Base-by-base conservation (phyloP, 345 rosid species). In the Mercurialis annua region DNA sequence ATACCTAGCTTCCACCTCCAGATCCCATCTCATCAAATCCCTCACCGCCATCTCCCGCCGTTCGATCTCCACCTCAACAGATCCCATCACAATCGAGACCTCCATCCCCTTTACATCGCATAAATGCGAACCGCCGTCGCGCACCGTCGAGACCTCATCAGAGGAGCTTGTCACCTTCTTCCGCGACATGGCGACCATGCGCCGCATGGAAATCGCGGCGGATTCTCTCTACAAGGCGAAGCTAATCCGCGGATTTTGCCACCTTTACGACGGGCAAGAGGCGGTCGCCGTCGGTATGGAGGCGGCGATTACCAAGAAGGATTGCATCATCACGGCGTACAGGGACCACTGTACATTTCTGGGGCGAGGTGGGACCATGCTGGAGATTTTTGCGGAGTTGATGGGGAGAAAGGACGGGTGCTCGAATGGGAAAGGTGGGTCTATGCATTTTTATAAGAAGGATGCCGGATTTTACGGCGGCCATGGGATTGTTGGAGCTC, bases 201-300 rank as follows among this genome's bases (percentile, higher is more conserved):
- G 99, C 2, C 80, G 99, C 2, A 84, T 89, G 95, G 96, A 94
- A 83, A 91, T 94, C 73, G 99, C 99, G 9, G 86, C 99, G 31
- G 97, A 94, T 74, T 91, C 99, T 20, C 96, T 93, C 59, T 93
- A 93, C 87, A 94, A 94, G 78, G 88, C 97, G n/a, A 94, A 91
- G 76, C 96, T 94, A 55, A 88, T 94, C 74, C 91, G 96, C 26
- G 99, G 99, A 5, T 94, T 94, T 78, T 94, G 97, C 67, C 99
- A 94, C 68, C 86, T 94, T n/a, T 94, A 94, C 81, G 99, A 94
- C 56, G 99, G 99, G 0, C 97, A 94, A 66, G 99, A 94, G 65
- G 99, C 96, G 12, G 96, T 91, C 31, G 90, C 96, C 51, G 75
- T 94, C 33, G 97, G 96, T 10, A 94, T 94, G 99, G 97, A 89